Base-by-base conservation (phyloP, 345 rosid species). In the Hirschfeldia incana region DNA sequence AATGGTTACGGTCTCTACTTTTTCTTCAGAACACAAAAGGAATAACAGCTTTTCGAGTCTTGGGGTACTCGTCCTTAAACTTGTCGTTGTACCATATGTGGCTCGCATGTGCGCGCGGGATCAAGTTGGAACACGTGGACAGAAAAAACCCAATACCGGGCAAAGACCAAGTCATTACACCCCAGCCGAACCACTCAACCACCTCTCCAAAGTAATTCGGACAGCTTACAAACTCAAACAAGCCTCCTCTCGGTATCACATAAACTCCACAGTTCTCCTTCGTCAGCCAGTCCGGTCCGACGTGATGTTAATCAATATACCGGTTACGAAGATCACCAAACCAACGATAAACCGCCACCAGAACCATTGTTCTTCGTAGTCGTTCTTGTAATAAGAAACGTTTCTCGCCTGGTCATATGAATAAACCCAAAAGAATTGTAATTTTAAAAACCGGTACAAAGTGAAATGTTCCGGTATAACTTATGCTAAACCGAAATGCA, bases 141-240 rank as follows among this genome's bases (percentile, higher is more conserved):
- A n/a, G n/a, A n/a, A n/a, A n/a, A n/a, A n/a, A 93, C 27, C 87
- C 98, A 29, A 93, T 49, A 1, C 98, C 99, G 8, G 69, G 90
- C 92, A 88, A 87, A 26, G 99, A 96, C 90, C 89, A 93, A 2
- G 91, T 89, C 97, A 93, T 93, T 70, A 91, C 66, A 16, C 89
- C 83, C 98, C 98, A 95, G 2, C 98, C 99, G 29, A 86, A 51
- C 99, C 97, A 95, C 85, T 95, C 98, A 72, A 82, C 12, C 9
- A 88, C 85, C 83, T 95, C 98, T 8, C 99, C 98, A 0, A 89
- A 83, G 74, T 96, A 93, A 64, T 93, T 93, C 3, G 99, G 97
- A 55, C 98, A 96, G 76, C 94, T 91, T 36, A 90, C 92, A n/a
- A 76, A 0, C 79, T 96, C 94, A 62, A 96, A 91, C 91, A 83